Evolutionary conservation across 805 yeast genomes (phyloP).

Genomic region (Candida tibetensis): DNA sequence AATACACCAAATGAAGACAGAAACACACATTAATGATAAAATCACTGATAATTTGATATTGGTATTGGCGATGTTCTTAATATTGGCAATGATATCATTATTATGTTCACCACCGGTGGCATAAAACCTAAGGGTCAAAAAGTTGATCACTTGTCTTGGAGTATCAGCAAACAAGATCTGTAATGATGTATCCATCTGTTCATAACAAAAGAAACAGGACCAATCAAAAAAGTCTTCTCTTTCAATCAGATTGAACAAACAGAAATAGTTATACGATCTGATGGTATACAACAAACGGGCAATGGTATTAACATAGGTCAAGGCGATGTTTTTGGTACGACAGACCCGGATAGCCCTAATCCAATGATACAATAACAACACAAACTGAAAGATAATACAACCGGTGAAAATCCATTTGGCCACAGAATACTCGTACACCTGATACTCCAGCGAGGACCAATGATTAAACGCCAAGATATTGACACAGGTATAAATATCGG

Average conservation of each 20-base stretch:
- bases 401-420: conserved; percentile 73
- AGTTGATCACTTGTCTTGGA: conserved; percentile 84
- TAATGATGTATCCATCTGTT: conserved; percentile 61
- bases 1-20: conserved; percentile 70
- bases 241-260: conserved; percentile 68
- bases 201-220: conserved; percentile 62
- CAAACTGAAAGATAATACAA: conserved; percentile 71
- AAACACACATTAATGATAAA: conserved; percentile 69
- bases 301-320: conserved; percentile 64
- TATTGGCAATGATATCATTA: conserved; percentile 44
- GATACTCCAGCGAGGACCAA: conserved; percentile 56
- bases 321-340: conserved; percentile 61
- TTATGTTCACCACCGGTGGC: conserved; percentile 44
- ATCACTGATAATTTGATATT: conserved; percentile 69
- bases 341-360: conserved; percentile 57
- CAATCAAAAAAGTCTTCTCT: conserved; percentile 62
- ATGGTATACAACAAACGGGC: conserved; percentile 60
- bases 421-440: conserved; percentile 48
- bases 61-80: conserved; percentile 55
- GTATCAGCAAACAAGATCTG: conserved; percentile 71
- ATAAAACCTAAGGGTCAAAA: conserved; percentile 59
- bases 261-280: conserved; percentile 59
- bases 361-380: conserved; percentile 55
- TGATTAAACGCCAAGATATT: conserved; percentile 67
- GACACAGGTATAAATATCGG: conserved; percentile 79